These are phyloP conservation scores for Phytophthora sp. DNA, from an alignment of 352 stramenopile species.

Conservation along the genomic window DNA sequence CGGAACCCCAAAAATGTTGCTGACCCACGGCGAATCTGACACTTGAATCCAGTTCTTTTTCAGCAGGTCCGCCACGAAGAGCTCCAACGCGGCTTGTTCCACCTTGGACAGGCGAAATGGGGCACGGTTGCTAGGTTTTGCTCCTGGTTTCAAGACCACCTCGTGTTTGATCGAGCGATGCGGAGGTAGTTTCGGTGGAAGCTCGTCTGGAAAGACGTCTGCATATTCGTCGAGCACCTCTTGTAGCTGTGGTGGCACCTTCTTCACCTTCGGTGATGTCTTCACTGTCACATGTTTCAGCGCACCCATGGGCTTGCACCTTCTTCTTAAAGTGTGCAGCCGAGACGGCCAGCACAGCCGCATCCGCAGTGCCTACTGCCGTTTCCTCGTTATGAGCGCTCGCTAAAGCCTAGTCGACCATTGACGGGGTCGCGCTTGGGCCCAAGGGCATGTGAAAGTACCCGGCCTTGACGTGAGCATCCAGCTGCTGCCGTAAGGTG, in stretches of 20 bases:
- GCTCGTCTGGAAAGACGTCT: conserved; percentile 1
- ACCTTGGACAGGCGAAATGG: background rate
- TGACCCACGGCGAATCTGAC: conserved; percentile 11
- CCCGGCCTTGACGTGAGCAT: too few species aligned
- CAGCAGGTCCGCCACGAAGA: conserved; percentile 6
- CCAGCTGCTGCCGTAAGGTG: too few species aligned
- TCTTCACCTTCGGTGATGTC: background rate
- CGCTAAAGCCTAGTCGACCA: too few species aligned
- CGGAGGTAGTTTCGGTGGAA: background rate
- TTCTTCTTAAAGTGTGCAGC: too few species aligned
- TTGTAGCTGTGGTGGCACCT: too few species aligned
- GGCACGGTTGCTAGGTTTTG: background rate
- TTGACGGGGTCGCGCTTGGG: too few species aligned
- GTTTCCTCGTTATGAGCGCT: too few species aligned
- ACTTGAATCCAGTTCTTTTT: conserved; percentile 10
- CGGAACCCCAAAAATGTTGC: conserved; percentile 13
- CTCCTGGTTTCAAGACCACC: background rate
- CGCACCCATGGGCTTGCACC: too few species aligned
- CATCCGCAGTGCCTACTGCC: too few species aligned
- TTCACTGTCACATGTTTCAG: background rate
- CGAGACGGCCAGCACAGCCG: too few species aligned
- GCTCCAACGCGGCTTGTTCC: background rate
- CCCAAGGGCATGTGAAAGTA: too few species aligned
- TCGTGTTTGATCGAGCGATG: background rate
- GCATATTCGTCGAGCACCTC: background rate